Evolutionary conservation across 169 alveolate genomes (phyloP).

Genomic region (Eimeria maxima): DNA sequence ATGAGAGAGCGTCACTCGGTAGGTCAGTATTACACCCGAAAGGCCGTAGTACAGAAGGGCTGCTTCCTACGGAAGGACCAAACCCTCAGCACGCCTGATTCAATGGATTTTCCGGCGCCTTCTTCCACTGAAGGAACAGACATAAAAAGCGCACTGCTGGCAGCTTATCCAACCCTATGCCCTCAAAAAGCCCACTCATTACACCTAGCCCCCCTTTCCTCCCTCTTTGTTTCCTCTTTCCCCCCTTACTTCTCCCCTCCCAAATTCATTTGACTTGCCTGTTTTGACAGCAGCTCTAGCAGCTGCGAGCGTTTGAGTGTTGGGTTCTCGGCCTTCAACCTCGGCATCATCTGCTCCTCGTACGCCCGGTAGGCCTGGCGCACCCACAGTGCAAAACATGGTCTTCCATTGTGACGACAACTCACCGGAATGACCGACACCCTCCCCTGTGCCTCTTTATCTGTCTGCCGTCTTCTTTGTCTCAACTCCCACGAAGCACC

Average conservation of each 20-base stretch:
- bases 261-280: neutral
- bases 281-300: slow-evolving; percentile 61
- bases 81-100: slow-evolving; percentile 58
- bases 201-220: neutral
- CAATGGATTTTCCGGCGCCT: slow-evolving; percentile 78
- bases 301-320: slow-evolving; percentile 76
- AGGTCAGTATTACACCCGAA: neutral
- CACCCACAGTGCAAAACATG: neutral
- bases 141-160: neutral
- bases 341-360: slow-evolving; percentile 80
- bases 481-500: neutral
- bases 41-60: neutral
- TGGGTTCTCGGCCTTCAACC: slow-evolving; percentile 78
- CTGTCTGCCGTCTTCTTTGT: neutral
- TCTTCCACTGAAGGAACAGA: slow-evolving; percentile 66
- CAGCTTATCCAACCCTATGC: neutral
- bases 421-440: neutral
- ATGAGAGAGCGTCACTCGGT: neutral
- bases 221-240: neutral
- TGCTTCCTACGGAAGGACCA: neutral
- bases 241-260: neutral
- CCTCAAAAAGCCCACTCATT: neutral
- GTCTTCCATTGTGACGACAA: neutral
- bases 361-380: slow-evolving; percentile 76
- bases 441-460: neutral